Base-by-base conservation (phyloP, 805 yeast genomes). In the Yarrowia sp. region DNA sequence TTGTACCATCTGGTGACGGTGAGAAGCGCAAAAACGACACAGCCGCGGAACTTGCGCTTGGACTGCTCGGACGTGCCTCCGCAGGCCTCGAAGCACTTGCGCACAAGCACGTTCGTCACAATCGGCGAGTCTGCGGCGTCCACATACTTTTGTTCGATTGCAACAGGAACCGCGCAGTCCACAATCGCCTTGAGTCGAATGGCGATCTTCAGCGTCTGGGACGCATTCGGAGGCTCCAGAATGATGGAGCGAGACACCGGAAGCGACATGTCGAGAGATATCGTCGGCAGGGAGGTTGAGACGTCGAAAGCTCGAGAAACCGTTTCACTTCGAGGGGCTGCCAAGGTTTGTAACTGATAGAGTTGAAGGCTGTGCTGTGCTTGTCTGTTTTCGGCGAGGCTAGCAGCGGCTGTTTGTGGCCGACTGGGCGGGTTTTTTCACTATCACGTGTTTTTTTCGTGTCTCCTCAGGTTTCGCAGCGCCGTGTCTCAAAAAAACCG, bases 1-100 rank as follows among this genome's bases (percentile, higher is more conserved):
- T 80, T 76, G 71, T 87, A 89, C 97, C 97, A 90, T 25, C 80
- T 82, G 35, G 87, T 80, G n/a, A 88, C 93, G 66, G 84, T 85
- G 63, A 90, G 74, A 63, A 90, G 75, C 53, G 88, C 84, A 72
- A 87, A 90, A 0, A 89, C 78, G 47, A 90, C 71, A 22, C 84
- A 29, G 29, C 61, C 61, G 3, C 38, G 61, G 38, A 38, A 55
- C 29, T 55, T 55, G 36, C 47, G 46, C 12, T 39, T 55, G 21
- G 61, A 36, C 36, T 36, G 36, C 6, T 55, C 61, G 4, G 35
- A 21, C 3, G 33, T 38, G 16, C 61, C 61, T 14, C 61, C 61
- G 6, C 61, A 55, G 2, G 61, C 61, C 38, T 55, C 80, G n/a
- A 35, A 55, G 16, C 60, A 38, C 38, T 55, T 55, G 38, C 47